These are phyloP conservation scores for Eucalyptus erythrocorys DNA, from an alignment of 345 rosid species.

Conservation along the genomic window DNA sequence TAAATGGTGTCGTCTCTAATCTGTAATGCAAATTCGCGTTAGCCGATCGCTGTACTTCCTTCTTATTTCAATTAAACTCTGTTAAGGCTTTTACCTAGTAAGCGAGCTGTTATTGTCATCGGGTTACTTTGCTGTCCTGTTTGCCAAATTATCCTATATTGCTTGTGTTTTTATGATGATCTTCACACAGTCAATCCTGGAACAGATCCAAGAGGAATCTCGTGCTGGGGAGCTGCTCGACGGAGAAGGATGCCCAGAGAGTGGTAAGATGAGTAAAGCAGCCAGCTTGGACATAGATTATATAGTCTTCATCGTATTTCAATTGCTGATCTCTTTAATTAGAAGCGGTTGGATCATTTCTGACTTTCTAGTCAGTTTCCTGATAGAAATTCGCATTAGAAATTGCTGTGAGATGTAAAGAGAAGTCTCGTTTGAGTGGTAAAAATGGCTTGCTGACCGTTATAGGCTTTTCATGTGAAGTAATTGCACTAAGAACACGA, in stretches of 20 bases:
- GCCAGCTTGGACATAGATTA: background rate
- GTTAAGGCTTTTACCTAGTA: background rate
- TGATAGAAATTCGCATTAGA: background rate
- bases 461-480: background rate
- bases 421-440: background rate
- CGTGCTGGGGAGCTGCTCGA: background rate
- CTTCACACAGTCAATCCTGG: background rate
- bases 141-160: background rate
- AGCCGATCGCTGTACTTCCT: background rate
- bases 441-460: background rate
- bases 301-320: background rate
- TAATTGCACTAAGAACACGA: background rate
- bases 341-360: background rate
- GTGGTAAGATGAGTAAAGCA: background rate
- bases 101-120: no score
- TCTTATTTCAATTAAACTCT: background rate
- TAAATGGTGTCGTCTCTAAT: rapidly evolving
- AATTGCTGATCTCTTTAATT: background rate
- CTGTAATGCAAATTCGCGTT: background rate
- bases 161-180: background rate
- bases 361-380: no score
- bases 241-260: background rate
- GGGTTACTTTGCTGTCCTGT: background rate
- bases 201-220: background rate
- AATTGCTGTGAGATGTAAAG: background rate